phyloP scores from a whole-genome alignment of 208 protist genomes.

The Kentomonas sorsogonicus region DNA sequence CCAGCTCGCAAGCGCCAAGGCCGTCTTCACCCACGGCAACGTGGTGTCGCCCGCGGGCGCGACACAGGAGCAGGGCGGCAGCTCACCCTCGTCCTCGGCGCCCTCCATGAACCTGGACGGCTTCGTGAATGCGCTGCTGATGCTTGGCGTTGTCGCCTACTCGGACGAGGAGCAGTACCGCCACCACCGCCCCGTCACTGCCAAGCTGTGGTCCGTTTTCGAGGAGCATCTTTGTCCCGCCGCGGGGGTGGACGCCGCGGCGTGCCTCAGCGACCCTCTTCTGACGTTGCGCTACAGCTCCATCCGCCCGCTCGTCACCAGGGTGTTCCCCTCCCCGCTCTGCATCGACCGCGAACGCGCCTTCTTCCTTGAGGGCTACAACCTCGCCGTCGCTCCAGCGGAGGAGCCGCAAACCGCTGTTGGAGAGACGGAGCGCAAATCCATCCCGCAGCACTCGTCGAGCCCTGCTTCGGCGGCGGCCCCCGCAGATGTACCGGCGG shows the following conservation, averaged over 20 bases:
- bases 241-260: conserved; percentile 22
- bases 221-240: conserved; percentile 49
- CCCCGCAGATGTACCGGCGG: too few species aligned
- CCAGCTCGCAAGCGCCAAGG: conserved; percentile 40
- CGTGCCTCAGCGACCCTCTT: conserved; percentile 16
- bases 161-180: conserved; percentile 49
- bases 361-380: conserved; percentile 31
- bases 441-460: too few species aligned
- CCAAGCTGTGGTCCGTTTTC: conserved; percentile 79
- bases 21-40: conserved; percentile 50
- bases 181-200: conserved; percentile 57
- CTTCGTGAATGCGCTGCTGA: conserved; percentile 75
- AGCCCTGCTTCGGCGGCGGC: too few species aligned
- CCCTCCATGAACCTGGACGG: too few species aligned
- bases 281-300: conserved; percentile 1
- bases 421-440: too few species aligned
- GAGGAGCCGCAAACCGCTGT: too few species aligned
- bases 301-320: conserved; percentile 12
- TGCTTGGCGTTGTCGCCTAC: conserved; percentile 78
- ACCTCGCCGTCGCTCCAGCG: conserved; percentile 21
- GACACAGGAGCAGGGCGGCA: neutral
- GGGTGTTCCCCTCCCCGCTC: conserved; percentile 26
- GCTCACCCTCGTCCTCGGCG: conserved; percentile 20
- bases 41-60: conserved; percentile 5
- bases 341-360: conserved; percentile 28